Base-by-base conservation (phyloP, 1,284 basidiomycete species). In the Singerocomus inundabilis region DNA sequence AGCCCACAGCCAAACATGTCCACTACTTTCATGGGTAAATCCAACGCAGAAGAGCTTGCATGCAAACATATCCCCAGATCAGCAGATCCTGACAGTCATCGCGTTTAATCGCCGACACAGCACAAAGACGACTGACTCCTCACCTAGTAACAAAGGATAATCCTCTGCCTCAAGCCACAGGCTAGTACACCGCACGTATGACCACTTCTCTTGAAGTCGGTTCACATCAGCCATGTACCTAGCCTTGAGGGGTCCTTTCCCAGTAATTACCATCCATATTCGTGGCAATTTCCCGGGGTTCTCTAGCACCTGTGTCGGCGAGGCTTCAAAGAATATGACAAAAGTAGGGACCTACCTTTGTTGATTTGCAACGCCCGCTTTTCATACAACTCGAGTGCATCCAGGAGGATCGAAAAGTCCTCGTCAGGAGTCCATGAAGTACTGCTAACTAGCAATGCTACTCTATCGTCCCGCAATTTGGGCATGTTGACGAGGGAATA, bases 391-490 rank as follows among this genome's bases (percentile, higher is more conserved):
- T 64, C 63, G 35, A 98, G 72, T 8, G 92, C 91, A 13, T 80
- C 74, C 13, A 97, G 69, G 6, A 99, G 79, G 37, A 97, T 79
- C 4, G 79, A 74, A 57, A 99, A 98, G 67, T 99, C 94, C 69
- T 99, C 97, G 64, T 99, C 97, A 7, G 91, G 85, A 0, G 97
- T 99, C 96, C 97, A 99, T 10, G 90, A 93, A 0, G 97, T 99
- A 58, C 92, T 93, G 25, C 90, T 93, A 18, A 99, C 85, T 18
- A 98, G 62, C 4, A 99, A 72, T 0, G 92, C 94, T 2, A 93
- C 92, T 52, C 95, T 78, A 57, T 91, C 85, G 3, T 72, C 57
- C 13, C 87, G 79, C 16, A 83, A 67, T 11, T 60, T 59, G n/a
- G 79, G 77, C 49, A 72, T 61, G 32, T 67, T 63, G 15, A 79